A percentile compares a stretch with the other conserved stretches of the same genome.
These are phyloP conservation scores for Goffeauzyma gilvescens DNA, from an alignment of 768 basidiomycete species.

Conservation along the genomic window DNA sequence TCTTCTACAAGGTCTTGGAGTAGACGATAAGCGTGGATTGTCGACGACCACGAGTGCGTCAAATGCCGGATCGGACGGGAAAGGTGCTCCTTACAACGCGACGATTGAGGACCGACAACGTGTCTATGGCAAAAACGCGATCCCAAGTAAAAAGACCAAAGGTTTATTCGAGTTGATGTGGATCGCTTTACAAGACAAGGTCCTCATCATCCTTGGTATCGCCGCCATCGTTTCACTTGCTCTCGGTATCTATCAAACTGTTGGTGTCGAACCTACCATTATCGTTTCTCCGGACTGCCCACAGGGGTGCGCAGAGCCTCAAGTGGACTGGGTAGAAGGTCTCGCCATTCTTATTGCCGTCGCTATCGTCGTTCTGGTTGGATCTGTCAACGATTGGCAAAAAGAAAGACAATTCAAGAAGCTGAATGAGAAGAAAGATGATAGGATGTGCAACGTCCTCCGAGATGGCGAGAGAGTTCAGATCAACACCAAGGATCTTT, in stretches of 20 bases:
- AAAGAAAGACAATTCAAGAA: constrained; percentile 88
- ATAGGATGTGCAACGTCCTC: constrained; percentile 69
- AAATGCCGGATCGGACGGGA: constrained; percentile 7
- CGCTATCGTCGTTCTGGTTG: constrained; percentile 48
- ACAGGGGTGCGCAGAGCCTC: constrained; percentile 39
- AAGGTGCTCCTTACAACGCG: constrained; percentile 30
- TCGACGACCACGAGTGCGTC: constrained; percentile 4
- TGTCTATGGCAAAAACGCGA: constrained; percentile 56
- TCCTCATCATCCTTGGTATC: constrained; percentile 74
- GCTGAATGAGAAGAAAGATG: constrained; percentile 88
- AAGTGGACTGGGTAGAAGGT: constrained; percentile 92
- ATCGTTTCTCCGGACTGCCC: constrained; percentile 22
- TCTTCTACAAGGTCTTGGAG: constrained; percentile 56
- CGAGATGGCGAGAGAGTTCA: constrained; percentile 49
- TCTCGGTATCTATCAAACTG: constrained; percentile 82
- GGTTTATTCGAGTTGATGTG: constrained; percentile 59
- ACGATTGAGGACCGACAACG: constrained; percentile 44
- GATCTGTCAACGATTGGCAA: constrained; percentile 93
- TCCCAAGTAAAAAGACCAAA: constrained; percentile 54
- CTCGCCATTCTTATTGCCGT: constrained; percentile 39
- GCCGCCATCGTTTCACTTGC: constrained; percentile 85
- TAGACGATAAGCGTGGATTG: constrained; percentile 37
- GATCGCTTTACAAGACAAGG: constrained; percentile 74
- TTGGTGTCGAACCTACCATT: constrained; percentile 47
- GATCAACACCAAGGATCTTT: constrained; percentile 70